Evolutionary conservation across 2,329 filamentous ascomycete species (phyloP), one percentile per base, ranked within the genome.

Genomic region (Thelonectria blattea): DNA sequence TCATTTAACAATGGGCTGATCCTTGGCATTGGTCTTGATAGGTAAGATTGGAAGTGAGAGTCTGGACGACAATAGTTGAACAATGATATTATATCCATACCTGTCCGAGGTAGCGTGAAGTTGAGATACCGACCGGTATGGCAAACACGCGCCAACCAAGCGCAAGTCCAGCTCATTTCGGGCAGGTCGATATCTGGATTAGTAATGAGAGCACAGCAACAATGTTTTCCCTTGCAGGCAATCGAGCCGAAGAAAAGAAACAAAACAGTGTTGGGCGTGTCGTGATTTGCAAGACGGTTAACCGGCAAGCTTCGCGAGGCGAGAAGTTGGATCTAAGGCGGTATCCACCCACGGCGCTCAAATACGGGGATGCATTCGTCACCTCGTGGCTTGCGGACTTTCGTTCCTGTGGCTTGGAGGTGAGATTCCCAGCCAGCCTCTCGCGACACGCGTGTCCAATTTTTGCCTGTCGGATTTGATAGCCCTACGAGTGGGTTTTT

Each of bases 291-390:
- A 42, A 4, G 39, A 42, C 50, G 56, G 50, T 37, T 53, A 53
- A 46, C 17, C 56, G 45, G 56, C 56, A 58, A 41, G 37, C 17
- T 30, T 49, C 5, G 37, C 10, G 18, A 32, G 27, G 5, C 22
- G 22, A 24, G 22, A n/a, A 49, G 18, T 37, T 39, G 53, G 39
- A 46, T 18, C 39, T 43, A 37, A n/a, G 18, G 12, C 37, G n/a
- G 20, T 27, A 37, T 22, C 58, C 58, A 55, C 58, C 32, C 12
- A 15, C 12, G 41, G 14, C 27, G 30, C 37, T 41, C 32, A 8
- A 60, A 60, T 60, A 56, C 52, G 48, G 58, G 52, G 58, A 37
- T 52, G 58, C 43, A 60, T 60, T 60, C 58, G 58, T 60, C 58
- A 60, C 52, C 47, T 42, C 17, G 58, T 60, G 58, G 58, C 58